Conservation (phyloP, 2,329 filamentous ascomycete species). For the Ustilaginoidea virens region DNA sequence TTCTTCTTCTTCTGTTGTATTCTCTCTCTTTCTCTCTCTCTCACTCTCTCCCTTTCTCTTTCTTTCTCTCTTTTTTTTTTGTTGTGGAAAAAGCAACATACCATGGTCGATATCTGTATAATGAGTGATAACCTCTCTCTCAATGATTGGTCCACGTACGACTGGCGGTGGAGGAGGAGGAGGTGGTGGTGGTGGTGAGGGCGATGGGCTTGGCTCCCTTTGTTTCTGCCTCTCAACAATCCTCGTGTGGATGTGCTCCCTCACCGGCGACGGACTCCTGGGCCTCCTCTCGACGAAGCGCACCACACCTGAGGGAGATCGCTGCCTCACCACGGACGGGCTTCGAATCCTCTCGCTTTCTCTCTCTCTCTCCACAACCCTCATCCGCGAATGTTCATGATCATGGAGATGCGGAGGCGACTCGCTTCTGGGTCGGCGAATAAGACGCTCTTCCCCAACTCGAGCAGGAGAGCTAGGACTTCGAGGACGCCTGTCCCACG, state of each 20-base stretch:
- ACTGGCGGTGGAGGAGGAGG: constrained; percentile 46
- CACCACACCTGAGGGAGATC: constrained; percentile 13
- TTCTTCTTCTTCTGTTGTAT: background rate
- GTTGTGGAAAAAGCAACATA: constrained; percentile 29
- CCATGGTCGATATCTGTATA: constrained; percentile 80
- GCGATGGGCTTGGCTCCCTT: constrained; percentile 24
- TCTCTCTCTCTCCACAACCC: constrained; percentile 24
- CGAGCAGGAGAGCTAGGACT: constrained; percentile 28
- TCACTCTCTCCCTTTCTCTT: too few relatives aligned
- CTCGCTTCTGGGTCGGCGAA: constrained; percentile 27
- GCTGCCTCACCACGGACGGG: constrained; percentile 17
- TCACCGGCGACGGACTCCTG: constrained; percentile 24
- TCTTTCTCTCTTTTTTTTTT: too few relatives aligned
- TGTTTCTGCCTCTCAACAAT: constrained; percentile 32
- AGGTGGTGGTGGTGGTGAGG: constrained; percentile 34
- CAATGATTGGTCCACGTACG: constrained; percentile 64
- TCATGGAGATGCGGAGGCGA: constrained; percentile 20
- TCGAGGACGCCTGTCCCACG: constrained; percentile 30
- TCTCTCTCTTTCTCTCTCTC: too few relatives aligned
- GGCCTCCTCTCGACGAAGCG: constrained; percentile 23
- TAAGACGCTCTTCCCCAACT: constrained; percentile 26
- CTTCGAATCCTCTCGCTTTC: constrained; percentile 23
- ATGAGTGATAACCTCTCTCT: constrained; percentile 79
- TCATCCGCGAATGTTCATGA: constrained; percentile 19
- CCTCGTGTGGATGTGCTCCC: constrained; percentile 31